A percentile compares a stretch with the other conserved stretches of the same genome.
These are phyloP conservation scores for Brettanomyces naardenensis DNA, from an alignment of 805 yeast species.

Conservation along the genomic window DNA sequence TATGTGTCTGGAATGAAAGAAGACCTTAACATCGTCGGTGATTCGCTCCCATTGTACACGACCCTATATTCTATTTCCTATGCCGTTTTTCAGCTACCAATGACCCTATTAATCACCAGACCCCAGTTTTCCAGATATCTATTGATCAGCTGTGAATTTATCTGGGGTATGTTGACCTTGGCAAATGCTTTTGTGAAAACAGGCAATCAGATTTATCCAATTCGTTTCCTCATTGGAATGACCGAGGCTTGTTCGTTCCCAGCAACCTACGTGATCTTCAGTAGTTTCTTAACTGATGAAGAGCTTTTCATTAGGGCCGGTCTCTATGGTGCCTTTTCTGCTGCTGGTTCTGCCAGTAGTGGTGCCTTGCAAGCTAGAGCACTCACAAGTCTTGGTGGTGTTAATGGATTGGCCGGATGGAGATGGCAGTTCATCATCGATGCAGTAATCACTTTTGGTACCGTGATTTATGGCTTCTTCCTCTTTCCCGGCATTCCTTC, in stretches of 20 bases:
- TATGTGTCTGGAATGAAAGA: conserved; percentile 65
- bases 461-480: conserved; percentile 51
- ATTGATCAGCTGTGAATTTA: conserved; percentile 51
- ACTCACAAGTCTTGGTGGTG: conserved; percentile 38
- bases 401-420: conserved; percentile 54
- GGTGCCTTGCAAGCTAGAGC: conserved; percentile 57
- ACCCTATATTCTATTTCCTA: conserved; percentile 37
- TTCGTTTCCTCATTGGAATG: conserved; percentile 53
- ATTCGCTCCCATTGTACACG: conserved; percentile 17
- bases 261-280: conserved; percentile 39
- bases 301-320: conserved; percentile 14
- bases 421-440: conserved; percentile 68
- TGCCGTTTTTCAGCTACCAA: conserved; percentile 54
- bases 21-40: conserved; percentile 22
- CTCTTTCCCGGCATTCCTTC: conserved; percentile 48
- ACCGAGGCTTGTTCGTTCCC: conserved; percentile 61
- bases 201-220: conserved; percentile 42
- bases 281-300: conserved; percentile 9
- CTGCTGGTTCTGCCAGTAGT: conserved; percentile 43
- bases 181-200: conserved; percentile 34
- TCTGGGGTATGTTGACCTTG: conserved; percentile 21
- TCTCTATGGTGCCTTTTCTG: conserved; percentile 12
- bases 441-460: conserved; percentile 48
- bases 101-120: conserved; percentile 36
- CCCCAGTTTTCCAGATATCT: conserved; percentile 42